Evolutionary conservation across 257 asterid species (phyloP).

Genomic region (Linderniella brevidens): DNA sequence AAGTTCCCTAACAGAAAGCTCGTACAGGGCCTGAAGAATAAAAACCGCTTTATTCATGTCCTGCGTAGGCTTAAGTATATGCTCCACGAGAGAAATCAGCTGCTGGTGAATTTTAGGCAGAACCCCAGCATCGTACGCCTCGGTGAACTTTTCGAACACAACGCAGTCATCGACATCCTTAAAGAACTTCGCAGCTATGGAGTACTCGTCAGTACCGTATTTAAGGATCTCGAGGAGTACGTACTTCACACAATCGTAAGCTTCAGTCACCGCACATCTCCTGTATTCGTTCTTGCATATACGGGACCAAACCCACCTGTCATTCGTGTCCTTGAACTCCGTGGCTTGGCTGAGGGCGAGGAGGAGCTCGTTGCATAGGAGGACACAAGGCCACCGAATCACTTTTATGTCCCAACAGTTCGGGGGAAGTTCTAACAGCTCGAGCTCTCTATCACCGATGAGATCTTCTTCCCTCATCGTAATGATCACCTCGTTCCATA

Average conservation of each 20-base stretch:
- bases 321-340: conserved; percentile 95
- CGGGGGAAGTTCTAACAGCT: conserved; percentile 77
- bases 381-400: conserved; percentile 86
- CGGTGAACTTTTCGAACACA: conserved; percentile 73
- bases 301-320: conserved; percentile 87
- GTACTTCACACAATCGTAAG: conserved; percentile 63
- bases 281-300: conserved; percentile 78
- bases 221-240: conserved; percentile 62
- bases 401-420: conserved; percentile 85
- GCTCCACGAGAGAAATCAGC: conserved; percentile 57
- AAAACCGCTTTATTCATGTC: conserved; percentile 62
- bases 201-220: conserved; percentile 65
- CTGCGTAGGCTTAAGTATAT: conserved; percentile 44
- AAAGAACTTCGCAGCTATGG: conserved; percentile 62
- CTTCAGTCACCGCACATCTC: conserved; percentile 93
- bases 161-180: conserved; percentile 75
- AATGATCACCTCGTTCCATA: conserved; percentile 84
- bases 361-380: conserved; percentile 69
- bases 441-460: conserved; percentile 59
- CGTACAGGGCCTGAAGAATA: conserved; percentile 93
- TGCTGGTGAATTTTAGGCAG: conserved; percentile 56
- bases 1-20: conserved; percentile 79
- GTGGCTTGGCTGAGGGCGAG: conserved; percentile 91
- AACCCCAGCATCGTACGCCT: conserved; percentile 47
- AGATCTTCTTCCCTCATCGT: conserved; percentile 81